A percentile compares a stretch with the other conserved stretches of the same genome.
These are phyloP conservation scores for Pichia paraexigua DNA, from an alignment of 805 yeast genomes.

Conservation along the genomic window DNA sequence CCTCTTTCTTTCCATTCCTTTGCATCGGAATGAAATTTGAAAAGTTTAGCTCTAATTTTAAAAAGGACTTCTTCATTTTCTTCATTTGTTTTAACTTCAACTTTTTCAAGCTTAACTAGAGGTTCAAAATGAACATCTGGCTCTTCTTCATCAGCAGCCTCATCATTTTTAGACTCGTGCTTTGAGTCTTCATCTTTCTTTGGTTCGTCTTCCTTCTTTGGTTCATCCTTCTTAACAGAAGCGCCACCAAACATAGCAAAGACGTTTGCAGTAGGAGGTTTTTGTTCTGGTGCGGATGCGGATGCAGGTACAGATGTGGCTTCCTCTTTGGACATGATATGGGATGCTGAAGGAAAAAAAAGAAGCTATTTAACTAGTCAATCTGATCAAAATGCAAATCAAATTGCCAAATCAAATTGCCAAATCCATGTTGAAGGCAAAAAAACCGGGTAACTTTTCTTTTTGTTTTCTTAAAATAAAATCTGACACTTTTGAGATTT, in stretches of 20 bases:
- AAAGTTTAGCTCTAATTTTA: conserved; percentile 92
- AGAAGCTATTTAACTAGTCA: neutral
- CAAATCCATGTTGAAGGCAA: neutral
- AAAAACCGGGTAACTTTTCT: neutral
- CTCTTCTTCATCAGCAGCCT: conserved; percentile 58
- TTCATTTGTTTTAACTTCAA: conserved; percentile 92
- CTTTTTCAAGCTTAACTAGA: conserved; percentile 87
- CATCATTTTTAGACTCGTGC: conserved; percentile 33
- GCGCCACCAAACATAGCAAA: conserved; percentile 95
- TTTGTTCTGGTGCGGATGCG: conserved; percentile 16
- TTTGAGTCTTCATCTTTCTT: conserved; percentile 24
- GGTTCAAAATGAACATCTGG: conserved; percentile 95
- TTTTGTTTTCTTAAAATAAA: no score
- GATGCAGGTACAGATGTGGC: conserved; percentile 6
- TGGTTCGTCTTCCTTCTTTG: conserved; percentile 18
- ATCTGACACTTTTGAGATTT: no score
- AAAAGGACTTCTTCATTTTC: conserved; percentile 76
- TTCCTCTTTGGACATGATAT: conserved; percentile 6
- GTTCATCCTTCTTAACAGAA: conserved; percentile 53
- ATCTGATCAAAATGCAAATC: neutral
- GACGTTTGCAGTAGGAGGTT: conserved; percentile 73
- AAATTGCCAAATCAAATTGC: neutral
- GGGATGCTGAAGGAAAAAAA: neutral
- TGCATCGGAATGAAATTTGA: conserved; percentile 71
- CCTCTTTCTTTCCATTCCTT: conserved; percentile 99